These are phyloP conservation scores for Rhizomucor pusillus DNA, from an alignment of 371 early-diverging fungal genomes.

Conservation along the genomic window DNA sequence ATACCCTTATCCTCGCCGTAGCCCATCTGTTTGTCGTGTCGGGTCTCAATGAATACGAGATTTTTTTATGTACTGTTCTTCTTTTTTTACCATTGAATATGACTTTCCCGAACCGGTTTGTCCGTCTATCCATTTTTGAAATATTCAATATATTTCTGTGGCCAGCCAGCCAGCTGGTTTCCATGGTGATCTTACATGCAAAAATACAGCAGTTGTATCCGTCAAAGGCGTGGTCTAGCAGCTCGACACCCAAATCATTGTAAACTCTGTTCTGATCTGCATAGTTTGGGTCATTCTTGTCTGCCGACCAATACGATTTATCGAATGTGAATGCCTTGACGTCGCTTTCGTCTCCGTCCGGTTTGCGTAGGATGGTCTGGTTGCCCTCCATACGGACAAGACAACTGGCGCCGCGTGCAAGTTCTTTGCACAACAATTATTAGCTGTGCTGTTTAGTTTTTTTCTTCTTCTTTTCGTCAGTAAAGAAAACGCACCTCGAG, in stretches of 20 bases:
- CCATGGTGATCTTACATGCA: slow-evolving; percentile 58
- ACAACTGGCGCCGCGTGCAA: slow-evolving; percentile 58
- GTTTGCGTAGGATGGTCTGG: slow-evolving; percentile 65
- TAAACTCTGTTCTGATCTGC: slow-evolving; percentile 80
- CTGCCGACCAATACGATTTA: slow-evolving; percentile 82
- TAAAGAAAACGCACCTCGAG: slow-evolving; percentile 44
- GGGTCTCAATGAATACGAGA: neutral
- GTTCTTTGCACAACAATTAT: slow-evolving; percentile 37
- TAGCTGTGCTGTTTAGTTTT: slow-evolving; percentile 6
- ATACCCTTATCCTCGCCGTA: slow-evolving; percentile 79
- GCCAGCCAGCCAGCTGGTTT: neutral
- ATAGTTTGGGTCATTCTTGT: slow-evolving; percentile 59
- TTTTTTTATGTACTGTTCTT: neutral
- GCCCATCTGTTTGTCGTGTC: slow-evolving; percentile 66
- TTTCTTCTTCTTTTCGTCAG: neutral
- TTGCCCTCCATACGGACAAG: slow-evolving; percentile 70
- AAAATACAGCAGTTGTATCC: slow-evolving; percentile 90
- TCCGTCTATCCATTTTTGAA: slow-evolving; percentile 55
- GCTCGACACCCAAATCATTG: slow-evolving; percentile 69
- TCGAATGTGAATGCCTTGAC: slow-evolving; percentile 80
- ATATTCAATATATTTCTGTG: neutral
- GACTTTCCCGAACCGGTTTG: slow-evolving; percentile 88
- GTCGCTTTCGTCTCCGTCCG: slow-evolving; percentile 35
- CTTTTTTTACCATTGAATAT: slow-evolving; percentile 74
- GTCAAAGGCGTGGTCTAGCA: slow-evolving; percentile 83